Percentiles rank a stretch among this genome's conserved stretches.
phyloP scores from a whole-genome alignment of 495 filamentous ascomycete genomes.

The Parathielavia hyrcaniae region DNA sequence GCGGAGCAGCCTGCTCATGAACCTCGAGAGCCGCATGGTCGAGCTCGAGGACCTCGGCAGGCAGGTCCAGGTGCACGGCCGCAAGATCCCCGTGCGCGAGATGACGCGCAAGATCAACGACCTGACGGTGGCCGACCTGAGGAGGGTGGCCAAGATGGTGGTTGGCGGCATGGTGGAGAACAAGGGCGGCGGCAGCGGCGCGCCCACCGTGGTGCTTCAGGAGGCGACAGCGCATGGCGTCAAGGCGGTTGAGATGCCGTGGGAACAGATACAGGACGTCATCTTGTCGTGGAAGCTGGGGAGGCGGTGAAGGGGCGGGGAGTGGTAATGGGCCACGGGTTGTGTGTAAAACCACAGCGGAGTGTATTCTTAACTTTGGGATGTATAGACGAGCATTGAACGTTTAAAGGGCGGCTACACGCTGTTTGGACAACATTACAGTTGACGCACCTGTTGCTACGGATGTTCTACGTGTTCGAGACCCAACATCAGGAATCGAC shows the following conservation, averaged over 20 bases:
- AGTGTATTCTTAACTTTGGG: not conserved
- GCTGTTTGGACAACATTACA: too few relatives aligned
- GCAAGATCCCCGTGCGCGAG: slow-evolving; percentile 82
- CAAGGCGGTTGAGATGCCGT: slow-evolving; percentile 51
- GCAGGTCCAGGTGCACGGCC: slow-evolving; percentile 91
- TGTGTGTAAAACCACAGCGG: slow-evolving; percentile 10
- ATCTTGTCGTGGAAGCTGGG: slow-evolving; percentile 82
- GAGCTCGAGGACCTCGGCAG: slow-evolving; percentile 96
- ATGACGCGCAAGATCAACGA: slow-evolving; percentile 86
- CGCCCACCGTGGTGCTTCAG: slow-evolving; percentile 92
- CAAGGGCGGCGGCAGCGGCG: slow-evolving; percentile 69
- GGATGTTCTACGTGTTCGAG: too few relatives aligned
- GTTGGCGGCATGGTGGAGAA: slow-evolving; percentile 74
- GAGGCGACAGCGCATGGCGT: slow-evolving; percentile 58
- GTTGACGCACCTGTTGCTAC: too few relatives aligned
- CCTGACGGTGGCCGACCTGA: slow-evolving; percentile 73
- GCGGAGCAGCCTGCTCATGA: slow-evolving; percentile 86
- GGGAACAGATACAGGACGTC: slow-evolving; percentile 81
- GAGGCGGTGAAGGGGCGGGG: slow-evolving; percentile 46
- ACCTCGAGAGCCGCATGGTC: slow-evolving; percentile 94
- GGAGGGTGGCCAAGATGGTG: slow-evolving; percentile 74
- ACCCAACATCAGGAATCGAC: too few relatives aligned
- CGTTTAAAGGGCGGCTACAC: not conserved
- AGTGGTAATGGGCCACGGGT: slow-evolving; percentile 20
- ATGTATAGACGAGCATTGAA: not conserved